Conservation (phyloP, 2,329 filamentous ascomycete genomes). For the Colletotrichum theobromicola region DNA sequence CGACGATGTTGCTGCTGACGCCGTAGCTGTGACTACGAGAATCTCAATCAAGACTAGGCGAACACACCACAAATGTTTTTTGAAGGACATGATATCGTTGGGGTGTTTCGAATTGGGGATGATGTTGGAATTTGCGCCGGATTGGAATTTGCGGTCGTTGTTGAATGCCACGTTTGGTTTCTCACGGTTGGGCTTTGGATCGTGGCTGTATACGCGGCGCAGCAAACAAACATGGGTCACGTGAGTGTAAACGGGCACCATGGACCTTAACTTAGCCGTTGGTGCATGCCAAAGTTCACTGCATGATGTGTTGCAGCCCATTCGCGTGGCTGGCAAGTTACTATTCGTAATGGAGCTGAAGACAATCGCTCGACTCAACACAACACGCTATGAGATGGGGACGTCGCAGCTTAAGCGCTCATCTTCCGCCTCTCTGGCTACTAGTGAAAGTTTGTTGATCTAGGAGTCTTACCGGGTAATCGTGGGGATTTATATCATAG, state of each 20-base stretch:
- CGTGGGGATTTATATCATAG: too few relatives aligned
- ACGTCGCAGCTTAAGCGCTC: too few relatives aligned
- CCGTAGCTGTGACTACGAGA: fast-evolving
- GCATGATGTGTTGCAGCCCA: too few relatives aligned
- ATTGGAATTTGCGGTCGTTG: neutral
- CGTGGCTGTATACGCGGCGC: neutral
- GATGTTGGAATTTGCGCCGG: neutral
- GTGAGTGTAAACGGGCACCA: neutral
- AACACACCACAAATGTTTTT: neutral
- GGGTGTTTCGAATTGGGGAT: neutral
- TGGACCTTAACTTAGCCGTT: neutral
- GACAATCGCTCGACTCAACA: too few relatives aligned
- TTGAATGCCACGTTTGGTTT: neutral
- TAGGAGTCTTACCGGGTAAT: too few relatives aligned
- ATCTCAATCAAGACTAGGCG: neutral
- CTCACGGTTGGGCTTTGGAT: neutral
- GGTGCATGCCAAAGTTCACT: too few relatives aligned
- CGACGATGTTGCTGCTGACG: neutral
- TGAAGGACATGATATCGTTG: neutral
- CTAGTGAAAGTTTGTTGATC: too few relatives aligned
- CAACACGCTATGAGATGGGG: too few relatives aligned
- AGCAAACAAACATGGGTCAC: neutral
- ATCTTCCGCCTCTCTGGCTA: too few relatives aligned
- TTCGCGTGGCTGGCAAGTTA: neutral
- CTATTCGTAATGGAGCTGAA: neutral